A percentile compares a stretch with the other conserved stretches of the same genome.
phyloP scores from a whole-genome alignment of 371 early-diverging fungal species.

The Saksenaea vasiformis region DNA sequence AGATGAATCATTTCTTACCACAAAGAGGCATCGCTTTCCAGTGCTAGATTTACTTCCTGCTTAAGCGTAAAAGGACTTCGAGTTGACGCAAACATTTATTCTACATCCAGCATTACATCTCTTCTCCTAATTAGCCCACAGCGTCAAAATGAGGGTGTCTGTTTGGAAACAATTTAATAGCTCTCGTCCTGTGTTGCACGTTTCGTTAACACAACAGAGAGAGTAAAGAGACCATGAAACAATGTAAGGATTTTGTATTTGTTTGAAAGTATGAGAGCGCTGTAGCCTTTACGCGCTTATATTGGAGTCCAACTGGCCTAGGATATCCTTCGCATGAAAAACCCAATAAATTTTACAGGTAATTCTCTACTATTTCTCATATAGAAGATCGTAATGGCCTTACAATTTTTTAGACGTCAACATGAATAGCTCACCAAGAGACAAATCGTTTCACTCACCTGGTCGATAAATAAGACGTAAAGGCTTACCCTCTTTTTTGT shows the following conservation, averaged over 20 bases:
- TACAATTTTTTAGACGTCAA: slow-evolving; percentile 13
- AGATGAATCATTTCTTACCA: no score
- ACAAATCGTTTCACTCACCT: slow-evolving; percentile 23
- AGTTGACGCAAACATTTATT: no score
- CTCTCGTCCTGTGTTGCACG: no score
- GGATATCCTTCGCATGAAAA: neutral
- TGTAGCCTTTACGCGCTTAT: neutral
- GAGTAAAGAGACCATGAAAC: neutral
- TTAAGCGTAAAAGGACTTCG: no score
- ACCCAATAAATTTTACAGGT: neutral
- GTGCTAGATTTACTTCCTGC: no score
- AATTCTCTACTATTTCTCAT: slow-evolving; percentile 31
- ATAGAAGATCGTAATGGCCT: slow-evolving; percentile 72
- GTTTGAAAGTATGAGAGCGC: neutral
- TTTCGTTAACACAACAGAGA: neutral
- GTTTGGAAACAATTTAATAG: no score
- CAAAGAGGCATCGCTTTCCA: no score
- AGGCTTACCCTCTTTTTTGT: slow-evolving; percentile 19
- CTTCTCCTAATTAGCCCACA: neutral
- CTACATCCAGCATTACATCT: neutral
- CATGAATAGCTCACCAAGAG: neutral
- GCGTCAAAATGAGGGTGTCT: neutral
- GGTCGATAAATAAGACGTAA: slow-evolving; percentile 47
- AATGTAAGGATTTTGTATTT: neutral
- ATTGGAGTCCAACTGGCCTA: neutral